Evolutionary conservation across 1,139 yeast genomes (phyloP), one percentile per base, ranked within the genome.

Genomic region (Candida anutae): DNA sequence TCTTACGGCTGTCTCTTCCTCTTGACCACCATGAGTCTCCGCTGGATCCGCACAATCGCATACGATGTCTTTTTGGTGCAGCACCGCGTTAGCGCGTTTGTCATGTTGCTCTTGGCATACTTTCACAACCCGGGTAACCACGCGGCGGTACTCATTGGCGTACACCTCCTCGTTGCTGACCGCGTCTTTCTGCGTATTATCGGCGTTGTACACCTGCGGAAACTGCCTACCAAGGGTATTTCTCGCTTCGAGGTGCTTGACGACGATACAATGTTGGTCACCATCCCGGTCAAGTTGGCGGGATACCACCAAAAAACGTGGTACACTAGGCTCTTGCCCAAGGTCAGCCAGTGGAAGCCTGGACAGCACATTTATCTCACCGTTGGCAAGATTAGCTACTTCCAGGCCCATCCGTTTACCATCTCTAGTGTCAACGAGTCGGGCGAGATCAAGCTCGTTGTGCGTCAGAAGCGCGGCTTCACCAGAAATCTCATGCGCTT

Each of bases 381-480:
- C 27, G 69, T 68, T 4, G 45, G 55, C 2, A 56, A 55, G 33
- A 57, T 67, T 10, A 52, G 53, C 13, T 36, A 42, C 6, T 42
- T 63, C 25, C 73, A 66, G 36, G 55, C 53, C 34, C 75, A 69
- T 37, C 75, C 75, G 2, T 69, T 69, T 39, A 63, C 72, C 4
- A 62, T 69, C 27, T 46, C 64, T 2, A 61, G 64, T 28, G 39
- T 62, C 16, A 47, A 64, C 8, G 58, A 51, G 6, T 35, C 58
- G 3, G 62, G 62, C 1, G 57, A 62, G 21, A 55, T 69, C 39
- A 55, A 53, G 16, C 39, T 69, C 27, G 46, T 69, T 2, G 55
- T 69, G 13, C 50, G 62, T 32, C 54, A 50, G 13, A 55, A 58
- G 36, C 55, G 53, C 15, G 75, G 75, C 0, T 69, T 69, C 36